Percentiles rank a stretch among this genome's conserved stretches.
phyloP scores from a whole-genome alignment of 768 basidiomycete species.

The Lanmaoa rubissima region DNA sequence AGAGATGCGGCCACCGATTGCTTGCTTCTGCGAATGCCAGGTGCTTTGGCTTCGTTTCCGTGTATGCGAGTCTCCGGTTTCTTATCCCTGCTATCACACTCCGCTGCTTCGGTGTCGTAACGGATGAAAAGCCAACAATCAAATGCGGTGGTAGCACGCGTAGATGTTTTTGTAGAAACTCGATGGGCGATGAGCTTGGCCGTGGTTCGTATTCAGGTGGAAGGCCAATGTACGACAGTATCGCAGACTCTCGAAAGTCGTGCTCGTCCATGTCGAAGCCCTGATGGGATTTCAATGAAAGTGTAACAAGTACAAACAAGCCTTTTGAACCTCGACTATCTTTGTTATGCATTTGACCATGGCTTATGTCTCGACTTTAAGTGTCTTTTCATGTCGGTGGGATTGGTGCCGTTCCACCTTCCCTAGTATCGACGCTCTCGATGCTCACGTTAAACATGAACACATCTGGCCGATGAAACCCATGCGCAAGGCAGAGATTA shows the following conservation, averaged over 20 bases:
- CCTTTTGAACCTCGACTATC: neutral
- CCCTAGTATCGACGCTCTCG: conserved; percentile 36
- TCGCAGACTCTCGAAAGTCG: conserved; percentile 19
- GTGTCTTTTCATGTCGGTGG: conserved; percentile 46
- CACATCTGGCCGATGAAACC: conserved; percentile 47
- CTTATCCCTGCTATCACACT: conserved; percentile 61
- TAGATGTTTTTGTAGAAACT: conserved; percentile 62
- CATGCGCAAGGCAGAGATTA: conserved; percentile 45
- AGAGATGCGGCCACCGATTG: conserved; percentile 63
- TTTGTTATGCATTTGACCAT: neutral
- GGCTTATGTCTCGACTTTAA: neutral
- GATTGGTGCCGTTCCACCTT: conserved; percentile 50
- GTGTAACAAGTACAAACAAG: conserved; percentile 25
- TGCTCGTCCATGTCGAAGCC: neutral
- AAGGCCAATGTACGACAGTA: conserved; percentile 56
- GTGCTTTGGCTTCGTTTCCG: conserved; percentile 51
- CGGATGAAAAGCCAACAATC: conserved; percentile 39
- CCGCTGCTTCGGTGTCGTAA: conserved; percentile 61
- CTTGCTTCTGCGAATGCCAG: conserved; percentile 53
- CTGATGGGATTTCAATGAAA: neutral
- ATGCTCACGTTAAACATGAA: conserved; percentile 45
- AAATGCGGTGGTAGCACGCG: conserved; percentile 67
- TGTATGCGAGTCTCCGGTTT: conserved; percentile 70
- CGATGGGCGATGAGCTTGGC: conserved; percentile 54
- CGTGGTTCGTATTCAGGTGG: conserved; percentile 57